phyloP scores from a whole-genome alignment of 805 yeast genomes.

The Ogataea salicorniae region DNA sequence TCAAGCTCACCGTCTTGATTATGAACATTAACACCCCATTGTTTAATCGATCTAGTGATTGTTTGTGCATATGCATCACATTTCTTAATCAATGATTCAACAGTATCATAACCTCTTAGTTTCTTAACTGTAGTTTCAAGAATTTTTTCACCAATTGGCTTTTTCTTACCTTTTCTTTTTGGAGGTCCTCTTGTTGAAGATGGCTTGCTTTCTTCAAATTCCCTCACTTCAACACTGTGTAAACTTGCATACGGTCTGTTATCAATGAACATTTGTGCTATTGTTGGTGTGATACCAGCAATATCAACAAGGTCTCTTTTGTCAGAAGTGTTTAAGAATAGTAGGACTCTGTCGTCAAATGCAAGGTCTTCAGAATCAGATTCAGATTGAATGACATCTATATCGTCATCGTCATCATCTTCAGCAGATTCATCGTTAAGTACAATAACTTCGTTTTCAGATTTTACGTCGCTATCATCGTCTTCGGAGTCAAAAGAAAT shows the following conservation, averaged over 20 bases:
- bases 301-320: slow-evolving; percentile 75
- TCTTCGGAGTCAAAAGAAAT: slow-evolving; percentile 17
- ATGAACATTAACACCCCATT: slow-evolving; percentile 84
- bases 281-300: slow-evolving; percentile 59
- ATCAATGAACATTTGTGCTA: slow-evolving; percentile 59
- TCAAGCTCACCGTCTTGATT: slow-evolving; percentile 63
- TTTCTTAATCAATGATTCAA: slow-evolving; percentile 80
- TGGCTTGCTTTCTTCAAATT: slow-evolving; percentile 34
- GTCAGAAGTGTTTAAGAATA: slow-evolving; percentile 75
- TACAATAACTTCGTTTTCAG: slow-evolving; percentile 11
- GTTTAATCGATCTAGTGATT: slow-evolving; percentile 65
- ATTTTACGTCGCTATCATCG: slow-evolving; percentile 3
- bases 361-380: slow-evolving; percentile 27
- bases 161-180: slow-evolving; percentile 34
- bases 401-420: slow-evolving; percentile 34
- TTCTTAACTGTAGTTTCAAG: slow-evolving; percentile 66
- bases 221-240: slow-evolving; percentile 52
- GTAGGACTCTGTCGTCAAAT: slow-evolving; percentile 63
- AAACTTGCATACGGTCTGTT: slow-evolving; percentile 67
- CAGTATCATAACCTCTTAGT: slow-evolving; percentile 86
- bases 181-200: slow-evolving; percentile 16
- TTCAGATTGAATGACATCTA: slow-evolving; percentile 28
- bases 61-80: slow-evolving; percentile 74
- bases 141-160: slow-evolving; percentile 66
- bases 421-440: slow-evolving; percentile 15